Evolutionary conservation across 2,329 filamentous ascomycete genomes (phyloP), one percentile per base, ranked within the genome.

Genomic region (Lachnellula arida): DNA sequence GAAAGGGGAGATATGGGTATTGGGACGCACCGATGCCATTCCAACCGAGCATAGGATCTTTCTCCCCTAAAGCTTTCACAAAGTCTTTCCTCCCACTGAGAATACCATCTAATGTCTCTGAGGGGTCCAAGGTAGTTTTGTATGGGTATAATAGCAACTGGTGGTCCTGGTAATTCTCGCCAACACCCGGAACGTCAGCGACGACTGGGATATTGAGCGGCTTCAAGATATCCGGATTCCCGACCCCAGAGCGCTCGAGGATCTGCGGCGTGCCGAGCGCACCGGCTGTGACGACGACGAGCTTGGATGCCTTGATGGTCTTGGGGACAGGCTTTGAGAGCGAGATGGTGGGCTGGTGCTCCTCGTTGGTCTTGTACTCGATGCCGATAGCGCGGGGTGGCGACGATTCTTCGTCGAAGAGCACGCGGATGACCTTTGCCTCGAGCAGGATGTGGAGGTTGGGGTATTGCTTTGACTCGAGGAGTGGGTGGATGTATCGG

Each of bases 201-300:
- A 78, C 64, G 3, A 78, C 64, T 1, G 75, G 71, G 2, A 85
- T 74, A 0, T 74, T 76, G 0, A 76, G 74, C 17, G 69, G 70
- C 43, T 74, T 65, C 1, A 86, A 74, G 5, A 83, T 63, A 1
- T 76, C 71, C 0, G 74, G 70, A 46, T 75, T 73, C n/a, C 82
- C 83, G 1, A 88, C 64, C 7, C 85, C 85, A 0, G 84, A 87
- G 19, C 84, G 73, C 65, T 87, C 82, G 0, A 88, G 76, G 1
- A 87, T 74, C 39, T 67, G 67, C 28, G 68, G 65, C 15, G 65
- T 68, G 8, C 73, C 73, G 9, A 67, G 64, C 35, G 69, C 68
- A 39, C 69, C 69, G n/a, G 71, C 70, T 17, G 75, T 72, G 4
- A 77, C 70, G 3, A 80, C 72, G 5, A 86, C 81, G 19, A 84